These are phyloP conservation scores for Phytophthora colocasiae DNA, from an alignment of 352 stramenopile genomes.

Conservation along the genomic window DNA sequence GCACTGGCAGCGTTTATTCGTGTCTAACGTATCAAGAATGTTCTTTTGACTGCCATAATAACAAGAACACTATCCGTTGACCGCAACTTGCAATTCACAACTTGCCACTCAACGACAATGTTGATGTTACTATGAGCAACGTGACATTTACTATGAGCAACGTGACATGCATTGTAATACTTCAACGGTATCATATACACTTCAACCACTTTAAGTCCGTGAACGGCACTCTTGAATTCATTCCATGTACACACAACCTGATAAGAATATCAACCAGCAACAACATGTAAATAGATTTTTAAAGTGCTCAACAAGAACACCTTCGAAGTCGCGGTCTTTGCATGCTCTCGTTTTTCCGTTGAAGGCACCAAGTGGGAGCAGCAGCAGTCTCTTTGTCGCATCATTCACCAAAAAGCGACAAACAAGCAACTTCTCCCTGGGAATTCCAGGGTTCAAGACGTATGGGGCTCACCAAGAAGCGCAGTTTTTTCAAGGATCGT, in stretches of 20 bases:
- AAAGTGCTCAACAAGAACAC: neutral
- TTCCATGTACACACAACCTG: neutral
- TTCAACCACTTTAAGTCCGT: neutral
- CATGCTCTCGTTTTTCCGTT: conserved; percentile 1
- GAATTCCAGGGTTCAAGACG: neutral
- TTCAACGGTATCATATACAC: neutral
- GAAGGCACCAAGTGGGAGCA: too few species aligned
- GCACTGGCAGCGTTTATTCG: conserved; percentile 28
- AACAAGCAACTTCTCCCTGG: neutral
- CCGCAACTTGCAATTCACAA: too few species aligned
- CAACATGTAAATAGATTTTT: too few species aligned
- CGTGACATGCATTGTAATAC: too few species aligned
- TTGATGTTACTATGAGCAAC: neutral
- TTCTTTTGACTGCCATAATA: too few species aligned
- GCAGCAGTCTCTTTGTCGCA: too few species aligned
- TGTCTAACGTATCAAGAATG: conserved; percentile 1
- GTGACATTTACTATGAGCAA: too few species aligned
- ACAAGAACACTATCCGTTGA: neutral
- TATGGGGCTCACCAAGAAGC: conserved; percentile 13
- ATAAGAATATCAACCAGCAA: neutral
- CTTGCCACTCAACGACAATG: neutral
- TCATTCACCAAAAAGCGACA: conserved; percentile 9
- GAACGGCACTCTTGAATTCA: neutral
- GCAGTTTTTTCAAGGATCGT: conserved; percentile 8
- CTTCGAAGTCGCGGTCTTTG: neutral